A percentile compares a stretch with the other conserved stretches of the same genome.
Conservation (phyloP, 768 basidiomycete genomes). For the Agrocybe pediades region DNA sequence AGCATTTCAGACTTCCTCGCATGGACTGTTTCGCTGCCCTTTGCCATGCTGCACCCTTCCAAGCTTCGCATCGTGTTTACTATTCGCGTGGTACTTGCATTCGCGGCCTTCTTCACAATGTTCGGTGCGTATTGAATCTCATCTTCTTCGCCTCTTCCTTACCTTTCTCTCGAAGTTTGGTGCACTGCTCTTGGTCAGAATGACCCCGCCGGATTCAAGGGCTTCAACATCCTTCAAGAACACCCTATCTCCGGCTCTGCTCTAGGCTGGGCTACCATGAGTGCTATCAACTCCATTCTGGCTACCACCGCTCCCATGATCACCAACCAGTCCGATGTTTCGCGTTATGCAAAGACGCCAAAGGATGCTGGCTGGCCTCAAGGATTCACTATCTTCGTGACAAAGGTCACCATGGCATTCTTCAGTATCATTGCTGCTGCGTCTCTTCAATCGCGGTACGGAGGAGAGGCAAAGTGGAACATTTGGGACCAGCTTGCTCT, state of each 20-base stretch:
- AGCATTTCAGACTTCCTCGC: constrained; percentile 13
- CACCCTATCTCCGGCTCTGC: constrained; percentile 9
- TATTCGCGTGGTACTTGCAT: constrained; percentile 9
- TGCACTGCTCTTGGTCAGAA: constrained; percentile 13
- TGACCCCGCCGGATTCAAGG: constrained; percentile 15
- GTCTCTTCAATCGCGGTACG: constrained; percentile 16
- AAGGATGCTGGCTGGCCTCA: constrained; percentile 16
- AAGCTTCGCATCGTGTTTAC: constrained; percentile 12
- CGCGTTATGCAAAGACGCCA: constrained; percentile 14
- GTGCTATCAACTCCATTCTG: constrained; percentile 15
- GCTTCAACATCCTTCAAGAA: constrained; percentile 10
- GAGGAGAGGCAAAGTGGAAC: constrained; percentile 13
- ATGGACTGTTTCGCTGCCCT: constrained; percentile 10
- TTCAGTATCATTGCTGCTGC: constrained; percentile 16
- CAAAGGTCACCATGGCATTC: constrained; percentile 12
- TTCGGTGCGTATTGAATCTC: constrained; percentile 5
- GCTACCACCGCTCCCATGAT: constrained; percentile 16
- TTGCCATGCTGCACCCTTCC: constrained; percentile 12
- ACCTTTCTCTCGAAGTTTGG: constrained; percentile 8
- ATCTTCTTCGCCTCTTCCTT: not conserved
- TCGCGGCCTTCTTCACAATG: constrained; percentile 9
- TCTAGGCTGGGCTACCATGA: constrained; percentile 16
- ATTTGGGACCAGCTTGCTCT: constrained; percentile 16
- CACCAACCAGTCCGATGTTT: constrained; percentile 17
- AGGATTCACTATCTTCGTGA: constrained; percentile 13